These are phyloP conservation scores for Hemisphaericaspora xylanilytica DNA, from an alignment of 1,139 yeast genomes.

Conservation along the genomic window DNA sequence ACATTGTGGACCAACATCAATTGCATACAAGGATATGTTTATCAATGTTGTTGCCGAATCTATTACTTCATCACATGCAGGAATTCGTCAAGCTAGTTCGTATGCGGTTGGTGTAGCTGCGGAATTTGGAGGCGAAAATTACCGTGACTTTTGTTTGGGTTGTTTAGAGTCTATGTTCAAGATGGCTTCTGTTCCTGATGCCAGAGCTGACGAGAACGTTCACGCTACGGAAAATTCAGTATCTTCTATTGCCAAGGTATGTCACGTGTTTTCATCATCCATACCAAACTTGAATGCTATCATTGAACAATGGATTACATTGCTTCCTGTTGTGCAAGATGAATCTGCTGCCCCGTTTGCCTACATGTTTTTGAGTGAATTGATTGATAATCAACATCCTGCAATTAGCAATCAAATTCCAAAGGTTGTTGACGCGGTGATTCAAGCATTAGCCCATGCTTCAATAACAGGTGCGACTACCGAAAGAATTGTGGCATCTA, in stretches of 20 bases:
- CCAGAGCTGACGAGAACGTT: conserved; percentile 79
- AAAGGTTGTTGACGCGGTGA: conserved; percentile 68
- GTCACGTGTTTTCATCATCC: conserved; percentile 53
- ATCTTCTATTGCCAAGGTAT: conserved; percentile 79
- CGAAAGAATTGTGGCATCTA: conserved; percentile 57
- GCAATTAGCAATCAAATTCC: conserved; percentile 56
- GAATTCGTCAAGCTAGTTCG: conserved; percentile 85
- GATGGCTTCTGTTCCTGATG: conserved; percentile 77
- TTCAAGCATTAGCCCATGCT: conserved; percentile 72
- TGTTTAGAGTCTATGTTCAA: conserved; percentile 73
- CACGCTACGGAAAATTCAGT: conserved; percentile 86
- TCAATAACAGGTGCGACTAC: conserved; percentile 72
- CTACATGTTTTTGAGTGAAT: conserved; percentile 70
- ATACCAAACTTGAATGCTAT: conserved; percentile 64
- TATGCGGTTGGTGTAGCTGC: conserved; percentile 86
- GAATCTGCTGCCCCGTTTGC: conserved; percentile 89
- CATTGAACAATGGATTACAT: conserved; percentile 72
- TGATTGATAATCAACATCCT: conserved; percentile 70
- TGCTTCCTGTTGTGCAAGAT: conserved; percentile 81
- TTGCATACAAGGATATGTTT: conserved; percentile 62
- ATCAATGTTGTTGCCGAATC: conserved; percentile 62
- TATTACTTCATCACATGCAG: conserved; percentile 64
- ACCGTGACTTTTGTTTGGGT: conserved; percentile 61
- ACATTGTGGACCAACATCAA: conserved; percentile 68
- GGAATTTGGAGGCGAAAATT: conserved; percentile 67